Conservation (phyloP, 78 protist genomes). For the Cavenderia fasciculata region DNA sequence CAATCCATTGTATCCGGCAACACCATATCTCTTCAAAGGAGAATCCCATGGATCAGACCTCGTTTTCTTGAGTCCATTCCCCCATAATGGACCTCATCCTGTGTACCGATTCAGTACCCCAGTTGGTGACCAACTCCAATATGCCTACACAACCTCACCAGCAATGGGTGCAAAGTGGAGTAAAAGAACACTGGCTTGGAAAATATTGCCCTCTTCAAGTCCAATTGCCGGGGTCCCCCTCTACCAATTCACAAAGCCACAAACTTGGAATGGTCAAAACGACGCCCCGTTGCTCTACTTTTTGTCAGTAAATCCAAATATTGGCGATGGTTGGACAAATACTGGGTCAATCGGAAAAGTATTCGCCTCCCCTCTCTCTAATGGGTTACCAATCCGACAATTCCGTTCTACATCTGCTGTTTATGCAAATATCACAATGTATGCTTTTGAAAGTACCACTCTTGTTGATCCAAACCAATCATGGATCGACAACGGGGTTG, state of each 20-base stretch:
- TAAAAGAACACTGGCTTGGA: background rate
- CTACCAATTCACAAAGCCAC: background rate
- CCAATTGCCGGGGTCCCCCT: background rate
- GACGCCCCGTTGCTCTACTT: background rate
- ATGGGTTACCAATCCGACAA: background rate
- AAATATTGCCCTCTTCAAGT: background rate
- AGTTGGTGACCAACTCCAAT: background rate
- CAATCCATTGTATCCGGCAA: background rate
- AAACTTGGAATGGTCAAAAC: background rate
- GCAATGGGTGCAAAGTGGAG: background rate
- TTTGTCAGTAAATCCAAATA: background rate
- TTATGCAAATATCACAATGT: background rate
- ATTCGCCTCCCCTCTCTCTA: background rate
- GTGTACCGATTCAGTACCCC: background rate
- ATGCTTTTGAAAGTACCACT: background rate
- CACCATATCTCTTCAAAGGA: background rate
- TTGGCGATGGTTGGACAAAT: background rate
- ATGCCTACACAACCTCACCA: background rate
- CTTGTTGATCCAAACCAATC: background rate
- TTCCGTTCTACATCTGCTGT: background rate
- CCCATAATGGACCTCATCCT: background rate
- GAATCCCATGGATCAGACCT: no score
- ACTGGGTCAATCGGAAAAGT: background rate
- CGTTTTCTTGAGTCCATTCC: background rate
- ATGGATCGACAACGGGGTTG: background rate